These are phyloP conservation scores for Syzygium oleosum DNA, from an alignment of 345 rosid species.

Conservation along the genomic window DNA sequence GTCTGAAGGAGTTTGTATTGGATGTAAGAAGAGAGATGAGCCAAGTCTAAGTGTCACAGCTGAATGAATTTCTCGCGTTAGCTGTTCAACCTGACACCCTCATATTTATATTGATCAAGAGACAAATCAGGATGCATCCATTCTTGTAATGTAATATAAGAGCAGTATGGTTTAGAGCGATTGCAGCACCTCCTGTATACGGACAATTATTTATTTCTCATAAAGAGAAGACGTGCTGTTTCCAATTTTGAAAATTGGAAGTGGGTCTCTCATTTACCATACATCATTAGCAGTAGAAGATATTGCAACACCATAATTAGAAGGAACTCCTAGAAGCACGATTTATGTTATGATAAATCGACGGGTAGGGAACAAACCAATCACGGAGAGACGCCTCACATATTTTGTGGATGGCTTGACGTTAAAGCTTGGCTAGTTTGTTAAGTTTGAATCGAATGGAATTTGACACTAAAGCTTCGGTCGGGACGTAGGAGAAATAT, in stretches of 20 bases:
- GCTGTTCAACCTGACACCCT: background rate
- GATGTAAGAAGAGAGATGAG: too few species aligned
- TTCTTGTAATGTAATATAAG: background rate
- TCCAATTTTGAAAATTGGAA: background rate
- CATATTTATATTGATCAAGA: rapidly evolving
- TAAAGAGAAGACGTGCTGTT: background rate
- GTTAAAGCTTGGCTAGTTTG: too few species aligned
- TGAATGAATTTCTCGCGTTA: too few species aligned
- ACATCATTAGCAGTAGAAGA: rapidly evolving
- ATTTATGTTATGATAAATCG: too few species aligned
- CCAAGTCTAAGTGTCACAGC: too few species aligned
- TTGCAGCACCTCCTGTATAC: rapidly evolving
- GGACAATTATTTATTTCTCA: background rate
- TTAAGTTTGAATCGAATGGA: background rate
- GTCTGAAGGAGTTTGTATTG: background rate
- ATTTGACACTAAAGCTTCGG: rapidly evolving
- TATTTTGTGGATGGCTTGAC: too few species aligned
- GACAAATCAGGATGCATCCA: background rate
- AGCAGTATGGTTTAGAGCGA: background rate
- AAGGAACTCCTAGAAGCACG: background rate
- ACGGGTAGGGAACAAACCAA: rapidly evolving
- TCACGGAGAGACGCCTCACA: too few species aligned
- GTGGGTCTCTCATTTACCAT: background rate
- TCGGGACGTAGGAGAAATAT: background rate
- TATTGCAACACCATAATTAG: background rate